phyloP scores from a whole-genome alignment of 1,284 basidiomycete species.

The Malassezia pachydermatis region DNA sequence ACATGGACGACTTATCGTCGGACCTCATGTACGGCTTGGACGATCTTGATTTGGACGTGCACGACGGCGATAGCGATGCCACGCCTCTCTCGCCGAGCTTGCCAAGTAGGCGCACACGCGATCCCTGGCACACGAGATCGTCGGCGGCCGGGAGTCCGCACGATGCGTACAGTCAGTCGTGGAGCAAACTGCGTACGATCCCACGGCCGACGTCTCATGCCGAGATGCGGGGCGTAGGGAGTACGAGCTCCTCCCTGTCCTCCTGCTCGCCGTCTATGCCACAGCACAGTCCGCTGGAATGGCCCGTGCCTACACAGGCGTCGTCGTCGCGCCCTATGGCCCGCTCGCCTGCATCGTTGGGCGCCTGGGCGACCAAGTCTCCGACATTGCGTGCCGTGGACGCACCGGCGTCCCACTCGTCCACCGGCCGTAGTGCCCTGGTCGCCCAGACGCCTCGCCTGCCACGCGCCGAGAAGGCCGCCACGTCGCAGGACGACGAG shows the following conservation, averaged over 20 bases:
- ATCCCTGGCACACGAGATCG: too few species aligned
- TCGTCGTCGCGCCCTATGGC: not conserved
- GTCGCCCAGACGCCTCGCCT: not conserved
- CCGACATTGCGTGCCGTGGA: conserved; percentile 11
- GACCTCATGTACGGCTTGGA: conserved; percentile 17
- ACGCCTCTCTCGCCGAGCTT: conserved; percentile 1
- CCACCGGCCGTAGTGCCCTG: conserved; percentile 1
- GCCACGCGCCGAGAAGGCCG: not conserved
- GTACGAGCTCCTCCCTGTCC: conserved; percentile 5
- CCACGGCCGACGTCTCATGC: conserved; percentile 27
- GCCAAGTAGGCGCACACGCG: too few species aligned
- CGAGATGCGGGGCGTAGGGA: conserved; percentile 14
- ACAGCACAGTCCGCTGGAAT: conserved; percentile 7
- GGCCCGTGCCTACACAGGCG: conserved; percentile 10
- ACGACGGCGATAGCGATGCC: conserved; percentile 16
- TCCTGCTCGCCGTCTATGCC: conserved; percentile 6
- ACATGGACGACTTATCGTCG: conserved; percentile 11
- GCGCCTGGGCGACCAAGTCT: conserved; percentile 11
- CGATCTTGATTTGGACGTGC: conserved; percentile 1
- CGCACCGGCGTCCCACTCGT: not conserved
- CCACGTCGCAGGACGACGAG: conserved; percentile 5
- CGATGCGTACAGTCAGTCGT: conserved; percentile 20
- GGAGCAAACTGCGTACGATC: conserved; percentile 36
- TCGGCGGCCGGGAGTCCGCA: conserved; percentile 4
- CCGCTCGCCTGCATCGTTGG: conserved; percentile 10